Conservation (phyloP, 352 stramenopile genomes). For the Pythium guiyangense region DNA sequence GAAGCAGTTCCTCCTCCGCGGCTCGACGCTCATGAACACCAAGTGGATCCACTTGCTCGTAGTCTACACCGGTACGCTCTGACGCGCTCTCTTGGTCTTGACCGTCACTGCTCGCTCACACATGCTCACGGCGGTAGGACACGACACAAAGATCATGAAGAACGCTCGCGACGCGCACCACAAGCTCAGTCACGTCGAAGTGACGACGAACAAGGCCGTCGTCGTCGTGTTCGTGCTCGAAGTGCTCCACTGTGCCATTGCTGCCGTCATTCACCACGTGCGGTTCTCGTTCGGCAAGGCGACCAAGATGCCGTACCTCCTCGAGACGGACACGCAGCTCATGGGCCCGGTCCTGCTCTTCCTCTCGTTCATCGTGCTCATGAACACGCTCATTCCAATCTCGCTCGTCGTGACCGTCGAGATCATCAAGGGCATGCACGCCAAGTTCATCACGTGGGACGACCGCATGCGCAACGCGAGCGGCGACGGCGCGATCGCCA, state of each 20-base stretch:
- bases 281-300: slow-evolving; percentile 8
- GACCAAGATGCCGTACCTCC: slow-evolving; percentile 5
- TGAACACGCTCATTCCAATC: slow-evolving; percentile 92
- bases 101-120: neutral
- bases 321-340: slow-evolving; percentile 4
- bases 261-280: slow-evolving; percentile 33
- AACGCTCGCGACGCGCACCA: slow-evolving; percentile 75
- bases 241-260: slow-evolving; percentile 56
- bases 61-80: slow-evolving; percentile 50
- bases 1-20: slow-evolving; percentile 71
- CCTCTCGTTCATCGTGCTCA: slow-evolving; percentile 88
- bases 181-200: slow-evolving; percentile 84
- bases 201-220: slow-evolving; percentile 69
- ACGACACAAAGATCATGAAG: slow-evolving; percentile 91
- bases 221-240: slow-evolving; percentile 76
- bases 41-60: slow-evolving; percentile 67
- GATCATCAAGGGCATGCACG: slow-evolving; percentile 70
- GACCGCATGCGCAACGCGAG: slow-evolving; percentile 43
- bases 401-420: slow-evolving; percentile 89
- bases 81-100: neutral
- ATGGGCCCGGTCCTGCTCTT: slow-evolving; percentile 59
- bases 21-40: slow-evolving; percentile 78
- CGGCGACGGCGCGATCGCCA: slow-evolving; percentile 68
- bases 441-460: slow-evolving; percentile 80
- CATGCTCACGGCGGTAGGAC: slow-evolving; percentile 17